Conservation (phyloP, 2,329 filamentous ascomycete genomes). For the Amauroascus verrucosus region DNA sequence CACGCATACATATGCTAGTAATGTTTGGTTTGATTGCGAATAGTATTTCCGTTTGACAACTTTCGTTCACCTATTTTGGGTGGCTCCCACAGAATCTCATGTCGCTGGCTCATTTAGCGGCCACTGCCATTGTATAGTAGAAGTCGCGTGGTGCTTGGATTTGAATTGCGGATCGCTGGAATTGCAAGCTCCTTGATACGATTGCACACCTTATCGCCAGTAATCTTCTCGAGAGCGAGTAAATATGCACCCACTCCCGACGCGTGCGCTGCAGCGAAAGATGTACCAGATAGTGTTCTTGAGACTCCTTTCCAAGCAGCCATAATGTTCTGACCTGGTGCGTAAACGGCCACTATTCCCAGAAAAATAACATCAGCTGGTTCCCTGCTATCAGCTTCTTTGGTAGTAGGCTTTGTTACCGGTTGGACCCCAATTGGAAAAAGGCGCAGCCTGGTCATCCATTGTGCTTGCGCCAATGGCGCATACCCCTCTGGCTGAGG, state of each 20-base stretch:
- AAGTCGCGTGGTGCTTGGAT: conserved; percentile 20
- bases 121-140: conserved; percentile 25
- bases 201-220: conserved; percentile 34
- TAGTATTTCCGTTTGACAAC: not conserved
- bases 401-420: conserved; percentile 5
- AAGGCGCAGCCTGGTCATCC: conserved; percentile 28
- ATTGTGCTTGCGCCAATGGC: conserved; percentile 33
- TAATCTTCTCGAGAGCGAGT: conserved; percentile 42
- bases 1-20: not conserved
- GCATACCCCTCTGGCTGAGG: conserved; percentile 30
- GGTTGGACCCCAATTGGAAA: conserved; percentile 36
- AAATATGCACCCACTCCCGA: conserved; percentile 47
- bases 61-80: not conserved
- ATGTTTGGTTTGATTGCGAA: not conserved
- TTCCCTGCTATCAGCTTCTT: not conserved
- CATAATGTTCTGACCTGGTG: conserved; percentile 45
- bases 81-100: not conserved
- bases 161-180: conserved; percentile 18
- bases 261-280: conserved; percentile 35
- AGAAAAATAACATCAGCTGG: not conserved
- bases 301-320: conserved; percentile 36
- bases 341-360: conserved; percentile 44
- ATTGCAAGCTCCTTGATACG: conserved; percentile 46
- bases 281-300: conserved; percentile 28
- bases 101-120: not conserved